Base-by-base conservation (phyloP, 2,329 filamentous ascomycete genomes). In the Neopestalotiopsis rosae region DNA sequence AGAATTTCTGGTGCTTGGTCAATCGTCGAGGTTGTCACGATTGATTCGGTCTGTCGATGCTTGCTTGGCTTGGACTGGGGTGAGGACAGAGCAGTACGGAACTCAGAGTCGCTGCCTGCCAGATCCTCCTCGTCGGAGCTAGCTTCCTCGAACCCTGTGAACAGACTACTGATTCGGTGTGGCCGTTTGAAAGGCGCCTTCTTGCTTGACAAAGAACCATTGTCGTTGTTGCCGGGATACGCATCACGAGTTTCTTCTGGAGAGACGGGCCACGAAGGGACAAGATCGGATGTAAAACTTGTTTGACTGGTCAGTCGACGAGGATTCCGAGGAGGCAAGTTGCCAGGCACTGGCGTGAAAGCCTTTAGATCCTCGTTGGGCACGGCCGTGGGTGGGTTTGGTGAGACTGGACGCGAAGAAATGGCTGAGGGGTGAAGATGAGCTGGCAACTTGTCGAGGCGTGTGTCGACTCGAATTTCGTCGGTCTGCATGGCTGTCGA, bases 381-480 rank as follows among this genome's bases (percentile, higher is more conserved):
- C 9, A 74, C 74, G 5, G 74, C 71, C 13, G 74, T 72, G 0
- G 77, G 77, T 49, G 74, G 78, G 71, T 79, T 82, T 20, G 89
- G 89, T 13, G 89, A 91, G 1, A 83, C 79, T 9, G 90, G 89
- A 24, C 87, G 82, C 0, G 90, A 91, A 0, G 86, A 83, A 70
- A 97, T 92, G 20, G 91, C 86, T 0, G 93, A 95, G 0, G 94
- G 94, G 68, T 94, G 90, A 42, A 97, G 86, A 76, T 96, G 92
- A 1, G 89, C 84, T 14, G 94, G 94, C 32, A 97, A 85, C 72
- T 90, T 91, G 70, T 92, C 89, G 59, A 94, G 83, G 70, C 94
- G 89, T 81, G 90, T 89, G 76, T 97, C 95, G 5, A 97, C 89
- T 67, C 93, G 89, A 69, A 98, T 98, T 69, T 94, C 93, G 74